Percentiles rank a stretch among this genome's conserved stretches.
These are phyloP conservation scores for Eutrema japonicum DNA, from an alignment of 345 rosid species.

Conservation along the genomic window DNA sequence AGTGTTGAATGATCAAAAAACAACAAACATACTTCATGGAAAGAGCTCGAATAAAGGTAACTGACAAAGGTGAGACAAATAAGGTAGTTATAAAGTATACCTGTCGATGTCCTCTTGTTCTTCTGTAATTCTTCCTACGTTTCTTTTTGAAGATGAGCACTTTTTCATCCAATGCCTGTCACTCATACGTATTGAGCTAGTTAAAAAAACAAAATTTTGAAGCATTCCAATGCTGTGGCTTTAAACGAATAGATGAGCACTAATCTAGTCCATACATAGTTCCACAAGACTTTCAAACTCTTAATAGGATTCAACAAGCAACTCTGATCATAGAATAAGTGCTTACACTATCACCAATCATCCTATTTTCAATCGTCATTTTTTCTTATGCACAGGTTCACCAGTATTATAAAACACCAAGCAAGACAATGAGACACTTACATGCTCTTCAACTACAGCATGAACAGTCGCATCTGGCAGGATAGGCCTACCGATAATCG, in stretches of 20 bases:
- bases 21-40: conserved; percentile 1
- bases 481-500: conserved; percentile 84
- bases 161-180: conserved; percentile 90
- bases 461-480: conserved; percentile 84
- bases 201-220: not conserved
- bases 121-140: conserved; percentile 87
- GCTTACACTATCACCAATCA: conserved; percentile 1
- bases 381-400: not conserved
- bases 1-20: not conserved
- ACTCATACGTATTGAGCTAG: conserved; percentile 23
- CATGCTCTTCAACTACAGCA: conserved; percentile 98
- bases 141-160: conserved; percentile 95
- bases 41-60: not conserved
- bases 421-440: conserved; percentile 49
- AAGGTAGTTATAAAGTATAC: conserved; percentile 38
- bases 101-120: conserved; percentile 91
- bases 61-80: conserved; percentile 22
- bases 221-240: conserved; percentile 1
- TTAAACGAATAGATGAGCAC: not conserved
- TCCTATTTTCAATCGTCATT: conserved; percentile 1
- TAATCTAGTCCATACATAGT: conserved; percentile 9
- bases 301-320: not conserved
- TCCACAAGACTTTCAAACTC: conserved; percentile 8
- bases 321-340: not conserved
- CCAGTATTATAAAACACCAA: not conserved